Evolutionary conservation across 2,329 filamentous ascomycete species (phyloP).

Genomic region (Colletotrichum filicis): DNA sequence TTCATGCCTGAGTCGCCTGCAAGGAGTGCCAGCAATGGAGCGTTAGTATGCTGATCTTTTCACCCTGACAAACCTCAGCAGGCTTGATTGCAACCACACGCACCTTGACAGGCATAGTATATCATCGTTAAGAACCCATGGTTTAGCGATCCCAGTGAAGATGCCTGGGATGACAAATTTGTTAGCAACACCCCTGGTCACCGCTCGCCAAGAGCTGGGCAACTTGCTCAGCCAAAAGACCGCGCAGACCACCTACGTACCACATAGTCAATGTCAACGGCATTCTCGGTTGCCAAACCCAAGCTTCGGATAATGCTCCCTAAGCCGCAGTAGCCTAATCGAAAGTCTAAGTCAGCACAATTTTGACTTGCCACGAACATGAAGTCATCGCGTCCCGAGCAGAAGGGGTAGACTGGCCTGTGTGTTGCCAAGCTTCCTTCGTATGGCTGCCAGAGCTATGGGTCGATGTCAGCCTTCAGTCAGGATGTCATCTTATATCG

Average conservation of each 20-base stretch:
- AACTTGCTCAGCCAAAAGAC: slow-evolving; percentile 19
- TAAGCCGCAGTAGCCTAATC: slow-evolving; percentile 78
- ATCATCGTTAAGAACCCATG: slow-evolving; percentile 70
- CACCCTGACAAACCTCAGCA: slow-evolving; percentile 8
- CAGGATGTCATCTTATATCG: not conserved
- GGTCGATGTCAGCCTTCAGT: slow-evolving; percentile 37
- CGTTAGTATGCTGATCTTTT: slow-evolving; percentile 11
- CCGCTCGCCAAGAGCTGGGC: slow-evolving; percentile 23
- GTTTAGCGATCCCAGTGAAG: slow-evolving; percentile 84
- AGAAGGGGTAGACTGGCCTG: slow-evolving; percentile 43
- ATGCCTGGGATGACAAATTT: slow-evolving; percentile 61
- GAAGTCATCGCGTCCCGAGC: slow-evolving; percentile 24
- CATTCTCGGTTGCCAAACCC: slow-evolving; percentile 64
- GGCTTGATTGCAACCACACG: slow-evolving; percentile 32
- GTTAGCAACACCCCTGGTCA: slow-evolving; percentile 33
- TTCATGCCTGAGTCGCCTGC: slow-evolving; percentile 56
- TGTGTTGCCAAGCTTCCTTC: slow-evolving; percentile 55
- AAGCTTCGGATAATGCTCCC: slow-evolving; percentile 73
- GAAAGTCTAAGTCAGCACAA: slow-evolving; percentile 32
- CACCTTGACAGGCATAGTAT: slow-evolving; percentile 67
- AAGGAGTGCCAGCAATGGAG: not conserved
- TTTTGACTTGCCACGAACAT: slow-evolving; percentile 13
- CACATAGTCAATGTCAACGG: slow-evolving; percentile 78
- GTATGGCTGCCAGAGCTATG: slow-evolving; percentile 67
- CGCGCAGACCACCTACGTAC: slow-evolving; percentile 53